These are phyloP conservation scores for Nicotiana otophora DNA, from an alignment of 257 asterid genomes.

Conservation along the genomic window DNA sequence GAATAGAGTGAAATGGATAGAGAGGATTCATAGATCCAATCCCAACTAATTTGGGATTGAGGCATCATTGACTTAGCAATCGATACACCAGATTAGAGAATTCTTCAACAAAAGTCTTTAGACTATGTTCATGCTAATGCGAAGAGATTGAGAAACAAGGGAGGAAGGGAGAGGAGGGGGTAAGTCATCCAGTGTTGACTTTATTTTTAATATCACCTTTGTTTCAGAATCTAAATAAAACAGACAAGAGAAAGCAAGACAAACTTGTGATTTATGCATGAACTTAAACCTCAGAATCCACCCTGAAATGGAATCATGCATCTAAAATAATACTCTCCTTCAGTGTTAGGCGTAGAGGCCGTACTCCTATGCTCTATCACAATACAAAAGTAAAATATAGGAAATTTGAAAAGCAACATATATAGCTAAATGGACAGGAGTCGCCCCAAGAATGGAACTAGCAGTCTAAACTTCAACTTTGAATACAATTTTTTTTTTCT, in stretches of 20 bases:
- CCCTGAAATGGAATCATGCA: not conserved
- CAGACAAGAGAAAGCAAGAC: not conserved
- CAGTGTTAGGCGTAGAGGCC: not conserved
- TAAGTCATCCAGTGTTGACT: not conserved
- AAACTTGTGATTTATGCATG: not conserved
- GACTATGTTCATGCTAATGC: not conserved
- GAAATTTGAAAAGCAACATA: not conserved
- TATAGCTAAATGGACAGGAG: not conserved
- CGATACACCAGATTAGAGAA: not conserved
- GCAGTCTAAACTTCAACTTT: not conserved
- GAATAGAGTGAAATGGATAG: not conserved
- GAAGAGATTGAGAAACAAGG: not conserved
- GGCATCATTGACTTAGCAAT: not conserved
- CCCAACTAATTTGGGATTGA: not conserved
- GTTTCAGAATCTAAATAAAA: not conserved
- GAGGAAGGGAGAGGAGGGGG: not conserved
- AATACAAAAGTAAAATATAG: not conserved
- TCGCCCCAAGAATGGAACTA: not conserved
- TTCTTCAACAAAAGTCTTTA: not conserved
- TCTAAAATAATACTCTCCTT: not conserved
- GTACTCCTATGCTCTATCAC: not conserved
- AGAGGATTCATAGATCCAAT: not conserved
- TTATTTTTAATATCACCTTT: not conserved
- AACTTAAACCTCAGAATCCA: not conserved
- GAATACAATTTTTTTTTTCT: not conserved